Conservation (phyloP, 2,329 filamentous ascomycete species). For the Pseudogymnoascus sp. region DNA sequence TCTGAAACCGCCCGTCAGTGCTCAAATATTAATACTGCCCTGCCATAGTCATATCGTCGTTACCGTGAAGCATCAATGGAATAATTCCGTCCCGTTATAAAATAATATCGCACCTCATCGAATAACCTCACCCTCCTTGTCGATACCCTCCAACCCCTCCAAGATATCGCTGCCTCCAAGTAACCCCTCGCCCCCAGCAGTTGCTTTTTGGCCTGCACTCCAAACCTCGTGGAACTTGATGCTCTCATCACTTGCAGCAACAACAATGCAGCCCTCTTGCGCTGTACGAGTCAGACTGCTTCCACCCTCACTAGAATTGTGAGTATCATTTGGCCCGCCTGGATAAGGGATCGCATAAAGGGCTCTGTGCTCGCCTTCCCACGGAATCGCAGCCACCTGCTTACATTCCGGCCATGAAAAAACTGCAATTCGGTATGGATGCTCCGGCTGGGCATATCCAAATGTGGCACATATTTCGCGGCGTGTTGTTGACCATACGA, state of each 20-base stretch:
- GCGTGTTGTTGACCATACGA: constrained; percentile 80
- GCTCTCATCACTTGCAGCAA: constrained; percentile 84
- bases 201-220: constrained; percentile 53
- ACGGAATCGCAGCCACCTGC: constrained; percentile 77
- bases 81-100: not conserved
- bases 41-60: not conserved
- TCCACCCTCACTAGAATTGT: constrained; percentile 38
- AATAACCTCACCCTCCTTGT: constrained; percentile 64
- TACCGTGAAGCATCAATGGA: not conserved
- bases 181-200: constrained; percentile 46
- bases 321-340: constrained; percentile 39
- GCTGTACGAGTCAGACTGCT: constrained; percentile 46
- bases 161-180: constrained; percentile 79
- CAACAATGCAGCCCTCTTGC: constrained; percentile 76
- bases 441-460: constrained; percentile 84
- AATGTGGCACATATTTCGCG: constrained; percentile 90
- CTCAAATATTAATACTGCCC: not conserved
- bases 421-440: constrained; percentile 80
- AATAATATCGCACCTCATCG: constrained; percentile 34
- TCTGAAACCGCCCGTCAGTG: not conserved
- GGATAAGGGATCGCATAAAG: constrained; percentile 85
- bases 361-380: constrained; percentile 69
- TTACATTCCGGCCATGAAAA: constrained; percentile 91
- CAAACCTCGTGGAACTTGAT: constrained; percentile 96
- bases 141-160: constrained; percentile 71